Evolutionary conservation across 2,329 filamentous ascomycete genomes (phyloP).

Genomic region (Pseudogymnoascus sp.): DNA sequence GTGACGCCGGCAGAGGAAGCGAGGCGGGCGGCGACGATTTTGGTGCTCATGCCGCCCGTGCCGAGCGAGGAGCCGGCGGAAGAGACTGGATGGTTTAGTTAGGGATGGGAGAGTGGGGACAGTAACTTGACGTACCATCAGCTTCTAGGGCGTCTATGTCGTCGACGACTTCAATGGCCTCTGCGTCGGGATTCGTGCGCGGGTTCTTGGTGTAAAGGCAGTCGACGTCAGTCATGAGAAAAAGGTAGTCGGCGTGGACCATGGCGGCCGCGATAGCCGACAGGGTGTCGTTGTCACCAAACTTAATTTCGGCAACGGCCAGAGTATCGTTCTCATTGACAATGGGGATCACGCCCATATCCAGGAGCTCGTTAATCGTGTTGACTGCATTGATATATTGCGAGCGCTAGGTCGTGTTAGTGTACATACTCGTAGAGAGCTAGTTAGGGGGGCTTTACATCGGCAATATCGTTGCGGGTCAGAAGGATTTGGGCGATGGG

Average conservation of each 20-base stretch:
- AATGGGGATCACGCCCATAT: constrained; percentile 95
- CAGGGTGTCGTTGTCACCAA: constrained; percentile 96
- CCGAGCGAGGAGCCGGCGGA: constrained; percentile 82
- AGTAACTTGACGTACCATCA: constrained; percentile 50
- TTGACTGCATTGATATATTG: constrained; percentile 97
- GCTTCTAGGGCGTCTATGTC: constrained; percentile 77
- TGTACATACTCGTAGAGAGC: background rate
- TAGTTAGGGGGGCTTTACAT: constrained; percentile 47
- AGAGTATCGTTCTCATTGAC: constrained; percentile 99
- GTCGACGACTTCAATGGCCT: constrained; percentile 84
- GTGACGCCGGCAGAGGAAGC: constrained; percentile 93
- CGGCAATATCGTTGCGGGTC: constrained; percentile 92
- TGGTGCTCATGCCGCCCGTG: constrained; percentile 95
- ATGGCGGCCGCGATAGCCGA: constrained; percentile 95
- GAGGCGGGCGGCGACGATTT: constrained; percentile 86
- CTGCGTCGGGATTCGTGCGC: constrained; percentile 73
- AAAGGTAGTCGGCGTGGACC: constrained; percentile 93
- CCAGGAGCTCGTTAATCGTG: constrained; percentile 80
- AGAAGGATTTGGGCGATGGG: constrained; percentile 91
- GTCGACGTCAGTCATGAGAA: constrained; percentile 98
- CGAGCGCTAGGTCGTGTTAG: constrained; percentile 52
- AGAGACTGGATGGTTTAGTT: constrained; percentile 52
- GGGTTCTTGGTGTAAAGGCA: constrained; percentile 97
- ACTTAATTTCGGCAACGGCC: constrained; percentile 97
- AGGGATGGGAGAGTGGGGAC: background rate